Percentiles rank a stretch among this genome's conserved stretches.
These are phyloP conservation scores for Musa troglodytarum DNA, from an alignment of 176 grass and related monocot species.

Conservation along the genomic window DNA sequence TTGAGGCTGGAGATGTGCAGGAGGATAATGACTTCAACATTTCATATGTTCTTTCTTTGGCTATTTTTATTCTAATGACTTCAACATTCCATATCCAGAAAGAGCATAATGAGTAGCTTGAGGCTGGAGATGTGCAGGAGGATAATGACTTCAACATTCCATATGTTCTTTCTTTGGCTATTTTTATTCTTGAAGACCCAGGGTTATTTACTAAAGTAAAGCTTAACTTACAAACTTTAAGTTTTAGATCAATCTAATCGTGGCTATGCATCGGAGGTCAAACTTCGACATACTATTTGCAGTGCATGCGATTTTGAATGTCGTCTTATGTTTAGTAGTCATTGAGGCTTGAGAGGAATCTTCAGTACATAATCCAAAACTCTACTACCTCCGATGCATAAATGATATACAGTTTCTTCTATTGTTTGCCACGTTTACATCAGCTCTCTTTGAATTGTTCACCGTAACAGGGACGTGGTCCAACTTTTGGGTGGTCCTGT, in stretches of 20 bases:
- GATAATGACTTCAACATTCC: neutral
- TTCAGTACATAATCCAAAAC: neutral
- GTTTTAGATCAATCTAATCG: no score
- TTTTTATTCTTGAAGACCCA: neutral
- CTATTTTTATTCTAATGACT: no score
- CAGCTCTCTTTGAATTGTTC: neutral
- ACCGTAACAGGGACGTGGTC: slow-evolving; percentile 51
- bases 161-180: no score
- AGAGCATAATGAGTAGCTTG: slow-evolving; percentile 16
- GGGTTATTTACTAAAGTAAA: neutral
- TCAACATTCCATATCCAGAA: neutral
- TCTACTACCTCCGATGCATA: no score
- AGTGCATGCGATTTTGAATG: neutral
- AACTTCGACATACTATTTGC: no score
- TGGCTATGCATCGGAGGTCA: no score
- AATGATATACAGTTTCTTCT: neutral
- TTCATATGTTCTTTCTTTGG: no score
- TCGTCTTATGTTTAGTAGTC: neutral
- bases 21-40: no score
- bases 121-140: no score
- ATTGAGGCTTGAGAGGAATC: neutral
- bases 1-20: no score
- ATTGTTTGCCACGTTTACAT: neutral
- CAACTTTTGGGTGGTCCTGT: slow-evolving; percentile 66
- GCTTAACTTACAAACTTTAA: no score